Evolutionary conservation across 2,329 filamentous ascomycete species (phyloP), one percentile per base, ranked within the genome.

Genomic region (Xylariales sp.): DNA sequence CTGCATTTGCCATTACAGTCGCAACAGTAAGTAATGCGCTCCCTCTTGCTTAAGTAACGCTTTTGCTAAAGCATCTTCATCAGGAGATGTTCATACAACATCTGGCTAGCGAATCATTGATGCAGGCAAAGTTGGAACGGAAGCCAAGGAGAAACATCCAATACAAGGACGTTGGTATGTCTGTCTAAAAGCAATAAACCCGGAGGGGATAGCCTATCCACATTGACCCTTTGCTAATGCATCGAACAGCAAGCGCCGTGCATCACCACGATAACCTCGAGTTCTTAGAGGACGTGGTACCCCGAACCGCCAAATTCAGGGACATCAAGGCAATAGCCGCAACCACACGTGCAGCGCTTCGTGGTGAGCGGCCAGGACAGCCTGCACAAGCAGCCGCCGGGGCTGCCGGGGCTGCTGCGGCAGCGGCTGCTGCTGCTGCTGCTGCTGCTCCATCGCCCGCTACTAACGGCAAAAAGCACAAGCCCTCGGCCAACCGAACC

Each of bases 51-150:
- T n/a, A n/a, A n/a, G n/a, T n/a, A n/a, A n/a, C n/a, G n/a, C n/a
- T n/a, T n/a, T n/a, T n/a, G n/a, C n/a, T n/a, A n/a, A n/a, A n/a
- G n/a, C n/a, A n/a, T n/a, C n/a, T n/a, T n/a, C n/a, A 4, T 14
- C 40, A 90, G 84, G 93, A 98, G 66, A 83, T 95, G 75, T 97
- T 98, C 67, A 83, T 98, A 49, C 88, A 95, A 61, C 85, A 97
- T 60, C 77, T 98, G 18, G 82, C 90, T 15, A 77, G 85, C 45
- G 86, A 94, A 60, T 83, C 85, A 18, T 83, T 95, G 59, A 90
- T 86, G 54, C 86, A 95, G 53, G 85, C 90, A 52, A 94, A 93
- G 57, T 77, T 89, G 1, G 93, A 97, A 64, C 79, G 85, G 52
- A 97, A 97, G 61, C 91, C 91, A 5, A 77, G 93, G 40, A 81